Evolutionary conservation across 202 grass and related monocot species (phyloP), one percentile per base, ranked within the genome.

Genomic region (Carex sylvatica): DNA sequence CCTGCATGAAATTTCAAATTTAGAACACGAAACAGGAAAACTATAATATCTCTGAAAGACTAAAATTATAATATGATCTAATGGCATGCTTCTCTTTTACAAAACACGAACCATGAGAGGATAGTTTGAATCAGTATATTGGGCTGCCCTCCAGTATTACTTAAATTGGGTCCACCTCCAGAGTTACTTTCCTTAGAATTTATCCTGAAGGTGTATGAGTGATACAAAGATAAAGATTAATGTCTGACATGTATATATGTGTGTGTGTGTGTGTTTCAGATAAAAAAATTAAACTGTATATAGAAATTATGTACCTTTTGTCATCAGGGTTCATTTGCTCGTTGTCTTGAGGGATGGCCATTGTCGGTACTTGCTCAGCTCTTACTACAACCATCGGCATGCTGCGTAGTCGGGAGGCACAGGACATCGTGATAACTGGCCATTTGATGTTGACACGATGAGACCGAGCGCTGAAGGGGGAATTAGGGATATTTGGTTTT

Each of bases 1-100:
- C 87, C 95, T 95, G 65, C n/a, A 84, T 42, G 23, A 60, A 56
- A 31, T 7, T 60, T 58, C 26, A 11, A 75, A 1, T 75, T 76
- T 31, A 75, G 49, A 75, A 70, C 66, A 44, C 3, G 9, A 70
- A 42, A 69, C 1, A 69, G 35, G 2, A 40, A 3, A 40, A 36
- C 2, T 70, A 42, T 19, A 69, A 38, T 40, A 60, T 60, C 35
- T 14, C 16, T 2, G 4, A 18, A 36, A 38, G 38, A 6, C 4
- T 22, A 46, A 19, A 44, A 30, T 24, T 44, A 46, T 9, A 70
- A 44, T 9, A 42, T 22, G 11, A 35, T 40, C n/a, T n/a, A 35
- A 69, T 40, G 15, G 61, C 33, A 19, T 69, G 65, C 33, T 14
- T 16, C 30, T 38, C 15, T 68, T 69, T 49, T 49, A 9, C n/a